Percentiles rank a stretch among this genome's conserved stretches.
phyloP scores from a whole-genome alignment of 2,329 filamentous ascomycete species.

The Neofusicoccum sp. region DNA sequence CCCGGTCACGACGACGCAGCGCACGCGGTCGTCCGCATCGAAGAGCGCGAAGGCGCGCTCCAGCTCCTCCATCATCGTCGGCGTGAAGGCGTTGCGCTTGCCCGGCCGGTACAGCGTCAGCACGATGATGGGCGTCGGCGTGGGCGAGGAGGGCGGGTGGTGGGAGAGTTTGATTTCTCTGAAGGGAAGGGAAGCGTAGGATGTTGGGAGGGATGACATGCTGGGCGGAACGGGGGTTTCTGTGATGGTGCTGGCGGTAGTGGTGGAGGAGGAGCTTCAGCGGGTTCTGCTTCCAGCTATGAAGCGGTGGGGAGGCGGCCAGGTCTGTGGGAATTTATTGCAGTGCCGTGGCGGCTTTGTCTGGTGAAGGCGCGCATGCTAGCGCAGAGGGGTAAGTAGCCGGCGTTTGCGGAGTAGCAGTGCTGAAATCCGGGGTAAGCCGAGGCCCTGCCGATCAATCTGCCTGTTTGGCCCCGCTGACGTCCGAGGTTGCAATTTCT shows the following conservation, averaged over 20 bases:
- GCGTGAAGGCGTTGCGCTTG: conserved; percentile 71
- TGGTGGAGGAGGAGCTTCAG: no score
- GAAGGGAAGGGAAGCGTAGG: conserved; percentile 45
- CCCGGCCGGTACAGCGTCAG: conserved; percentile 66
- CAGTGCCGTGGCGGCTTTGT: neutral
- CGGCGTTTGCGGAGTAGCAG: neutral
- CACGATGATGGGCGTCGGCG: conserved; percentile 64
- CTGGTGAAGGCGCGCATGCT: neutral
- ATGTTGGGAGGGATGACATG: conserved; percentile 32
- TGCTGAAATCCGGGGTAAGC: conserved; percentile 15
- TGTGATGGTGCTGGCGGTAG: no score
- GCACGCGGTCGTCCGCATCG: conserved; percentile 58
- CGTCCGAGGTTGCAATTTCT: neutral
- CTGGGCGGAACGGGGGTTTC: neutral
- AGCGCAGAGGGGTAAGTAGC: neutral
- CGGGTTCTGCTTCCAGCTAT: no score
- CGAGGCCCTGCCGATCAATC: conserved; percentile 5
- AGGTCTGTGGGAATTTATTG: neutral
- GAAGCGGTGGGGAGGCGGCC: no score
- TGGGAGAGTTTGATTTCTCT: conserved; percentile 47
- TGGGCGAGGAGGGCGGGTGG: conserved; percentile 48
- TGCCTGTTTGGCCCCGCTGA: neutral
- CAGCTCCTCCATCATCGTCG: conserved; percentile 64
- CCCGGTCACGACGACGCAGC: conserved; percentile 58
- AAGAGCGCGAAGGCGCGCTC: conserved; percentile 56